Evolutionary conservation across 768 basidiomycete species (phyloP), one percentile per base, ranked within the genome.

Genomic region (Sistotremastrum niveocremeum): DNA sequence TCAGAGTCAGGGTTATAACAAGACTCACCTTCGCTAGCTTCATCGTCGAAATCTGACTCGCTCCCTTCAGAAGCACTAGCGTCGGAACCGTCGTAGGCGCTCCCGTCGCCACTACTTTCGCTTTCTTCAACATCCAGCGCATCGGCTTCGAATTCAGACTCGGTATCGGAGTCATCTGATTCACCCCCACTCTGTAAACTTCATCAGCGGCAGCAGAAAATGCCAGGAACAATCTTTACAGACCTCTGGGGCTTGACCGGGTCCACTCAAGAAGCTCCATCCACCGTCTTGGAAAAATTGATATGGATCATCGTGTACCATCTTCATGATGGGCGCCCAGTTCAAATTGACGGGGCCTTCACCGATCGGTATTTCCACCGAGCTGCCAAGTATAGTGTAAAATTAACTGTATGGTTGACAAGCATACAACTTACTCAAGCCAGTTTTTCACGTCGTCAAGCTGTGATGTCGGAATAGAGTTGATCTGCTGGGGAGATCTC

Each of bases 291-390:
- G 82, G 79, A 93, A 99, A 68, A 98, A 99, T 31, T 85, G 88
- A 53, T 84, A 79, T 0, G 95, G 91, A 51, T 83, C 88, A 52
- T 98, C 94, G 51, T 95, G 95, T 64, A 97, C 81, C 36, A 89
- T 93, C 64, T 97, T 98, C 90, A 99, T 97, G 61, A 99, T 95
- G 3, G 85, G 86, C 4, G 82, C 81, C 95, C 94, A 99, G 57
- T 95, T 94, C 65, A 97, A 69, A 63, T 98, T 98, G 67, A 99
- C 89, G 5, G 89, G 88, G 4, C 93, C 85, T 63, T 97, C 94
- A 40, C 84, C 84, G 66, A 95, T 74, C 6, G 95, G 83, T 47
- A 99, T 93, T 58, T 99, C 95, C 46, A 97, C 91, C 4, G 93
- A 97, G 58, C 93, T 97, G 51, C 8, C 46, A 20, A 47, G 35